Conservation (phyloP, 1,284 basidiomycete genomes). For the Tetrapyrgos nigripes region DNA sequence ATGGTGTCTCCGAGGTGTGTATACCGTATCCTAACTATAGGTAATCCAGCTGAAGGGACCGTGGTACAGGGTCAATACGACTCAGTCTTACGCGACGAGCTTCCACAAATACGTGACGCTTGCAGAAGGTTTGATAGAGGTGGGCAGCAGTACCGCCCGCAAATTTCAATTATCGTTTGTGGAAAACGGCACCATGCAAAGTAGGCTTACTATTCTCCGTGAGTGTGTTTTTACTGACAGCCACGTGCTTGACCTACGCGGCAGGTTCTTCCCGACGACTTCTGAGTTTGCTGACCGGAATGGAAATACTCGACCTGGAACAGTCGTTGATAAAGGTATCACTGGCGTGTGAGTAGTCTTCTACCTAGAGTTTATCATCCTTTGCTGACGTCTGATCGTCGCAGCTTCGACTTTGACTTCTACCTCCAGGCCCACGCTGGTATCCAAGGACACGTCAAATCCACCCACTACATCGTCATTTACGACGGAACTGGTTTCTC, state of each 20-base stretch:
- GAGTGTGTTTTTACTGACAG: background rate
- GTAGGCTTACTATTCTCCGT: conserved; percentile 25
- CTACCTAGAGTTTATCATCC: background rate
- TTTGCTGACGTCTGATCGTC: background rate
- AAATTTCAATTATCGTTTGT: conserved; percentile 75
- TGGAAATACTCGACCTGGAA: conserved; percentile 78
- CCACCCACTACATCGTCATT: conserved; percentile 78
- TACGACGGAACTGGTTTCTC: conserved; percentile 72
- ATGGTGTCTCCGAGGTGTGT: conserved; percentile 78
- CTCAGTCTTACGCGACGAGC: conserved; percentile 61
- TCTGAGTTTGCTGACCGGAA: conserved; percentile 56
- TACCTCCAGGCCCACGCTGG: conserved; percentile 80
- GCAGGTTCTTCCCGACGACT: conserved; percentile 62
- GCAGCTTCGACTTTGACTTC: conserved; percentile 75
- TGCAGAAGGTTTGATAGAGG: conserved; percentile 58
- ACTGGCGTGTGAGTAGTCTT: conserved; percentile 59
- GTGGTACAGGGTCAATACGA: conserved; percentile 67
- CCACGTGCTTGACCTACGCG: conserved; percentile 7
- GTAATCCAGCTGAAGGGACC: no score
- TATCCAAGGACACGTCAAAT: conserved; percentile 67
- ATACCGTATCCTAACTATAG: background rate
- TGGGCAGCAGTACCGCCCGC: conserved; percentile 58
- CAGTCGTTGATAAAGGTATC: conserved; percentile 76
- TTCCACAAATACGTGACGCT: conserved; percentile 60
- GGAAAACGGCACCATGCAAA: conserved; percentile 82